Conservation (phyloP, 495 filamentous ascomycete species). For the Tricharina praecox region DNA sequence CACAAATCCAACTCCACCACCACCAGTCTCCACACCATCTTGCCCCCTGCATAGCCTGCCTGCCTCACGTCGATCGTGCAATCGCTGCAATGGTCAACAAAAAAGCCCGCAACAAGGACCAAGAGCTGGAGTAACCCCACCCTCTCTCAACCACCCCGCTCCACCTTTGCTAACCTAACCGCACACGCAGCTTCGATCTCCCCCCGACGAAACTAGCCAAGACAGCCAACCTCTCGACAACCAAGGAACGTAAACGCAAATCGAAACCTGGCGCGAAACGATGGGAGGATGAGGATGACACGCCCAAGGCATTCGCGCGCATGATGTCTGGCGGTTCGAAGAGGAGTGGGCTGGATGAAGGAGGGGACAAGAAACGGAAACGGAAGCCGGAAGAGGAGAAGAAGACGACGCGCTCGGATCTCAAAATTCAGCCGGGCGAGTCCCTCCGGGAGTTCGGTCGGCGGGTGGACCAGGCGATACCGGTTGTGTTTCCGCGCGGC, state of each 20-base stretch:
- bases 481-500: constrained; percentile 46
- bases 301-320: constrained; percentile 66
- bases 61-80: too few species aligned
- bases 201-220: constrained; percentile 21
- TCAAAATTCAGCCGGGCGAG: constrained; percentile 59
- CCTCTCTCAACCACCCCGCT: constrained; percentile 8
- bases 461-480: constrained; percentile 72
- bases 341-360: constrained; percentile 53
- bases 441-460: constrained; percentile 63
- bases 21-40: not conserved
- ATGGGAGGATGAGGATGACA: constrained; percentile 46
- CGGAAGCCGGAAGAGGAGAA: constrained; percentile 8
- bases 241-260: constrained; percentile 34
- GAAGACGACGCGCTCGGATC: constrained; percentile 10
- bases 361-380: constrained; percentile 36
- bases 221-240: constrained; percentile 17
- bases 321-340: constrained; percentile 52
- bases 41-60: constrained; percentile 6
- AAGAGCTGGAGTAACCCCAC: constrained; percentile 29
- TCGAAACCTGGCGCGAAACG: constrained; percentile 25
- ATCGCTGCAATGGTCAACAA: constrained; percentile 28
- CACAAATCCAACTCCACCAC: not conserved
- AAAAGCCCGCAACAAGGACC: constrained; percentile 13
- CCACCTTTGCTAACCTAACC: constrained; percentile 12
- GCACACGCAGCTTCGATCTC: constrained; percentile 23